Evolutionary conservation across 2,329 filamentous ascomycete species (phyloP).

Genomic region (Stemphylium vesicarium): DNA sequence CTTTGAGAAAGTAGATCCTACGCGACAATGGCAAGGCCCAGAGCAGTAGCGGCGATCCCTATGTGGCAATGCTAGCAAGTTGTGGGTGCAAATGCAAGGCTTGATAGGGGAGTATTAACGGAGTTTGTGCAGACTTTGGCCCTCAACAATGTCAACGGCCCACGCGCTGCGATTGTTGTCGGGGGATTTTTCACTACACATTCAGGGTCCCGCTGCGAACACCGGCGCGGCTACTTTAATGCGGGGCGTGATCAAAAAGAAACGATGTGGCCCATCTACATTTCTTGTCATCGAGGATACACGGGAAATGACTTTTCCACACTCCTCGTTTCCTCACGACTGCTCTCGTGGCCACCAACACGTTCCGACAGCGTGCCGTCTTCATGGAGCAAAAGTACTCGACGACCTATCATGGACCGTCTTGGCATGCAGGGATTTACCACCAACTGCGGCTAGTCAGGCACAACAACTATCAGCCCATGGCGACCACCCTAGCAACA

Average conservation of each 20-base stretch:
- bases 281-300: background rate
- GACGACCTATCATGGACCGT: conserved; percentile 2
- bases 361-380: background rate
- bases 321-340: background rate
- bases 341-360: background rate
- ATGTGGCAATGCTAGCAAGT: conserved; percentile 40
- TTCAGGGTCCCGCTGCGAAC: conserved; percentile 12
- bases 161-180: conserved; percentile 19
- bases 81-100: conserved; percentile 15
- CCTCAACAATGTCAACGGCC: conserved; percentile 38
- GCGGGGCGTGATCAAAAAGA: conserved; percentile 3
- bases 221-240: background rate
- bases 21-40: conserved; percentile 45
- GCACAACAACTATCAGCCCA: conserved; percentile 10
- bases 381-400: background rate
- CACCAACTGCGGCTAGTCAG: conserved; percentile 6
- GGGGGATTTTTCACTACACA: conserved; percentile 9
- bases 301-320: background rate
- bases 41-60: conserved; percentile 44
- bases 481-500: conserved; percentile 2
- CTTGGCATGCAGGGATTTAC: conserved; percentile 13
- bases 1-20: conserved; percentile 23
- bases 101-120: conserved; percentile 30
- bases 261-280: background rate
- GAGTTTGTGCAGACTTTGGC: conserved; percentile 30